A percentile compares a stretch with the other conserved stretches of the same genome.
phyloP scores from a whole-genome alignment of 257 asterid genomes.

The Verbascum thapsus region DNA sequence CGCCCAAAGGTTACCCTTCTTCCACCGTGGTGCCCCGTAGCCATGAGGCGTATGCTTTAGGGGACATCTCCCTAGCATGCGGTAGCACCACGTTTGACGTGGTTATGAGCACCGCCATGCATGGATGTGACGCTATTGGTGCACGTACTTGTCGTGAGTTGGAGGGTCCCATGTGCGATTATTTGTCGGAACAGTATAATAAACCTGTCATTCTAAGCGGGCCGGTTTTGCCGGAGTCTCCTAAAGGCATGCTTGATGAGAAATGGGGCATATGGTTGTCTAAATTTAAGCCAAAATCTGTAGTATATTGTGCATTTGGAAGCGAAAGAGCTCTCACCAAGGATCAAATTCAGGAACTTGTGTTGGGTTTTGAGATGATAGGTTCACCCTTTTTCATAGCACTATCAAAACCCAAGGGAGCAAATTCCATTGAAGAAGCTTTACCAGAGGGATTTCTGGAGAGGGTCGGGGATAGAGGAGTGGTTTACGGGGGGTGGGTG shows the following conservation, averaged over 20 bases:
- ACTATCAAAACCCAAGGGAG: slow-evolving; percentile 62
- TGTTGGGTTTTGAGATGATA: slow-evolving; percentile 70
- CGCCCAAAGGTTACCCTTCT: too few relatives aligned
- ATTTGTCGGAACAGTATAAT: too few relatives aligned
- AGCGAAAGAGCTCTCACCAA: slow-evolving; percentile 52
- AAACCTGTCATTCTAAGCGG: too few relatives aligned
- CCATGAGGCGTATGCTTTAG: too few relatives aligned
- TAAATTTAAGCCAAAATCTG: slow-evolving; percentile 41
- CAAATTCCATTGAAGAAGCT: slow-evolving; percentile 55
- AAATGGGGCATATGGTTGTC: slow-evolving; percentile 58
- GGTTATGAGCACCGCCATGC: too few relatives aligned
- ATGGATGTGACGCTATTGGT: too few relatives aligned
- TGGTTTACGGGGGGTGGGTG: too few relatives aligned
- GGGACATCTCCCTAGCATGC: too few relatives aligned
- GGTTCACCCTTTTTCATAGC: too few relatives aligned
- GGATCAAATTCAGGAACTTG: slow-evolving; percentile 59
- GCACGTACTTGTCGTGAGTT: slow-evolving; percentile 67
- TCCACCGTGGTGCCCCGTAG: too few relatives aligned
- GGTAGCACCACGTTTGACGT: too few relatives aligned
- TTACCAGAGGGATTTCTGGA: slow-evolving; percentile 76
- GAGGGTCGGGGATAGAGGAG: slow-evolving; percentile 54
- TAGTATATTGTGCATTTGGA: too few relatives aligned
- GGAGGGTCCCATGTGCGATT: slow-evolving; percentile 66
- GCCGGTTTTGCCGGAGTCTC: slow-evolving; percentile 55
- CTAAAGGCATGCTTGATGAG: slow-evolving; percentile 42